Conservation (phyloP, 768 basidiomycete genomes). For the Kwoniella mangroviensis region DNA sequence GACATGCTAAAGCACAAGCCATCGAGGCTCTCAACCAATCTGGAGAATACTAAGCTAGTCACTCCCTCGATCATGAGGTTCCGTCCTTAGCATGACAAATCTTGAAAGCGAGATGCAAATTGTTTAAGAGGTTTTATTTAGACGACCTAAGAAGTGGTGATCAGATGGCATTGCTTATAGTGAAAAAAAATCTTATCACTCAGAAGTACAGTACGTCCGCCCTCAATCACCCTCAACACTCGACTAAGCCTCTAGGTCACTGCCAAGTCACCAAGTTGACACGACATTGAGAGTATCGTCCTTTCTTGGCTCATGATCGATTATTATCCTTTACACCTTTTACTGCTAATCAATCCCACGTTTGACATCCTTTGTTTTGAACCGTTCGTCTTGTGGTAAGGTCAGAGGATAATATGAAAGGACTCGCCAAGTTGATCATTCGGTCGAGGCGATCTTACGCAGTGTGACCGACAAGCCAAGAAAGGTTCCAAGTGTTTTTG, state of each 20-base stretch:
- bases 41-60: constrained; percentile 36
- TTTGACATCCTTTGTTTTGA: not conserved
- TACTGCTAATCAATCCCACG: not conserved
- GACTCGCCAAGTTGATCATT: not conserved
- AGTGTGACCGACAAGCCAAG: not conserved
- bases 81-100: not conserved
- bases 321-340: not conserved
- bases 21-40: constrained; percentile 44
- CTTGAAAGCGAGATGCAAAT: not conserved
- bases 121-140: too few relatives aligned
- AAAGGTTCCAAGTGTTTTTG: not conserved
- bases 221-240: too few relatives aligned
- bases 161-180: not conserved
- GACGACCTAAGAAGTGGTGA: not conserved
- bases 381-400: not conserved
- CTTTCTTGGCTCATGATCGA: not conserved
- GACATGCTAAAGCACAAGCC: constrained; percentile 49
- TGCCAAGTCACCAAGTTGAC: too few relatives aligned
- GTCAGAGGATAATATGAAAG: not conserved
- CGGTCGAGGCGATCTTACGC: not conserved
- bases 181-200: not conserved
- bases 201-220: too few relatives aligned
- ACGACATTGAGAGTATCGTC: too few relatives aligned
- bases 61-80: too few relatives aligned
- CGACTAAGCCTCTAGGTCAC: too few relatives aligned